Evolutionary conservation across 768 basidiomycete species (phyloP), one percentile per base, ranked within the genome.

Genomic region (Dioszegia crocea): DNA sequence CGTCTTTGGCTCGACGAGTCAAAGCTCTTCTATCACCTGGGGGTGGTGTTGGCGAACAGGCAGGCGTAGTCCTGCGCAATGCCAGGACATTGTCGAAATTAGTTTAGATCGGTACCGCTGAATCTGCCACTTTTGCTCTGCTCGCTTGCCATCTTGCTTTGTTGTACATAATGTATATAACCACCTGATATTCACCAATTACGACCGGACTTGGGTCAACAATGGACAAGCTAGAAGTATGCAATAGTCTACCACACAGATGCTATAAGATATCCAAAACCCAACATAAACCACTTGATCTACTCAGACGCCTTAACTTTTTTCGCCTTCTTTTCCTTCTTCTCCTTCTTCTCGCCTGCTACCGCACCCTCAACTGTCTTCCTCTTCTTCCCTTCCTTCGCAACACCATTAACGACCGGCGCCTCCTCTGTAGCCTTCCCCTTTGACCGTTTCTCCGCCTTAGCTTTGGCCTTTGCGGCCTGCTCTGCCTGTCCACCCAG

Each of bases 321-420:
- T 63, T 71, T 73, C 57, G 31, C 62, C 69, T 64, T 75, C 64
- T 71, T 74, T 50, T 41, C 57, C 43, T 66, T 59, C 30, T 57
- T 54, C n/a, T 56, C 39, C 33, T 30, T 49, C 51, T 62, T 60
- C 10, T 38, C 56, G 4, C 21, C 62, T 11, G 38, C 49, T 21
- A 12, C 27, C 41, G 47, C 48, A 1, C 49, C 63, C 3, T 55
- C 39, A 14, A 23, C 62, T 16, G 57, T 36, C 61, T 61, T 60
- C 21, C 57, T 50, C 46, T 59, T 59, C 49, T 61, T 63, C 8
- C 24, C 62, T 23, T 54, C 50, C 27, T 56, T 41, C 30, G 19
- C 23, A 12, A 10, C 27, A 16, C 14, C 26, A 16, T 26, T 26
- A 3, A 23, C 8, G 38, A 45, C 41, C n/a, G 29, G 2, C 26